These are phyloP conservation scores for Arabis hirsuta DNA, from an alignment of 345 rosid genomes.

Conservation along the genomic window DNA sequence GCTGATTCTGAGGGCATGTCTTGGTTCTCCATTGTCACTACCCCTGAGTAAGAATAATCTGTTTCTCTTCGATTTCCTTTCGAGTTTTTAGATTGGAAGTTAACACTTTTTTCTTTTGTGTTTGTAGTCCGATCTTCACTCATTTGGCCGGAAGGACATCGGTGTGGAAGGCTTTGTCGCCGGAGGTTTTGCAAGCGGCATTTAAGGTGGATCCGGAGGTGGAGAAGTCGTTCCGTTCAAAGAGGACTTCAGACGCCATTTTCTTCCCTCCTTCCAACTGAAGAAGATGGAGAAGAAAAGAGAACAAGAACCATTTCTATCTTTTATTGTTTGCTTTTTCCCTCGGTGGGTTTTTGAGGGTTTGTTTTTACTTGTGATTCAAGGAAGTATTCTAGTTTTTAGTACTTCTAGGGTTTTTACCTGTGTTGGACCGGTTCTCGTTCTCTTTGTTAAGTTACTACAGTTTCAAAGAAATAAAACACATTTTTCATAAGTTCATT, in stretches of 20 bases:
- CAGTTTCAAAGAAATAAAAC: not conserved
- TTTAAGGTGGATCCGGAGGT: slow-evolving; percentile 63
- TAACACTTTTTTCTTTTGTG: not conserved
- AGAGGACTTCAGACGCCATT: slow-evolving; percentile 68
- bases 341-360: not conserved
- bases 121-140: slow-evolving; percentile 82
- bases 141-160: slow-evolving; percentile 87
- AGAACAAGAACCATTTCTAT: slow-evolving; percentile 28
- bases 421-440: slow-evolving; percentile 25
- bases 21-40: slow-evolving; percentile 93
- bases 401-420: not conserved
- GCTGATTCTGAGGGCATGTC: slow-evolving; percentile 72
- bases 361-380: slow-evolving; percentile 18
- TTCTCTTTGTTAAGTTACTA: slow-evolving; percentile 21
- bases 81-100: not conserved
- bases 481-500: too few relatives aligned
- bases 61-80: not conserved
- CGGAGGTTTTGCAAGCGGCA: slow-evolving; percentile 75
- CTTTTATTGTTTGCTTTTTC: not conserved
- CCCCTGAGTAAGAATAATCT: slow-evolving; percentile 73
- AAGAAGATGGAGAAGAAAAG: slow-evolving; percentile 14
- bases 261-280: slow-evolving; percentile 83
- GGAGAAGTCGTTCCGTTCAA: slow-evolving; percentile 68
- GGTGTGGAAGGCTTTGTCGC: slow-evolving; percentile 80
- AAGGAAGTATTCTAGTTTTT: slow-evolving; percentile 6